Percentiles rank a stretch among this genome's conserved stretches.
phyloP scores from a whole-genome alignment of 768 basidiomycete genomes.

The Leccinum boreale region DNA sequence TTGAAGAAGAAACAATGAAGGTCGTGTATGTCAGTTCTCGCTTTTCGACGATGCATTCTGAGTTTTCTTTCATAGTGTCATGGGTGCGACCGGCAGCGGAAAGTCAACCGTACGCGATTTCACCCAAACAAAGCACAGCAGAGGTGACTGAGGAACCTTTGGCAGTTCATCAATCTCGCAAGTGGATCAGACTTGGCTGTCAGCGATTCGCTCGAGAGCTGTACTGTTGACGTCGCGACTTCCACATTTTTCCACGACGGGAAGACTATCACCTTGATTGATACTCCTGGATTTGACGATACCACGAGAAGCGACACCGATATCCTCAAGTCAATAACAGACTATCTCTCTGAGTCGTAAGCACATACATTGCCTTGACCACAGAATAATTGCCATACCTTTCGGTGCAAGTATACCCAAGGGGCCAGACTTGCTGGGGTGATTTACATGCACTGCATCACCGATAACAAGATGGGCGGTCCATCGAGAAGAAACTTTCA shows the following conservation, averaged over 20 bases:
- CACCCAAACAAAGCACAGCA: background rate
- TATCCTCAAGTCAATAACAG: slow-evolving; percentile 44
- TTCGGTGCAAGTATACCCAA: slow-evolving; percentile 24
- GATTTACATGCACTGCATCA: slow-evolving; percentile 52
- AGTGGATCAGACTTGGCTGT: slow-evolving; percentile 17
- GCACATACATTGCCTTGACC: background rate
- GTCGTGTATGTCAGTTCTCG: slow-evolving; percentile 15
- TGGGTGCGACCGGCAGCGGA: slow-evolving; percentile 24
- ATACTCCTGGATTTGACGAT: slow-evolving; percentile 63
- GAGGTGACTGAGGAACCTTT: background rate
- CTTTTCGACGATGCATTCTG: background rate
- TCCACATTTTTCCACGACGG: slow-evolving; percentile 43
- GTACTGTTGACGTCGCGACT: slow-evolving; percentile 27
- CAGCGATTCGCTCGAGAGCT: slow-evolving; percentile 26
- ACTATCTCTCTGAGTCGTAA: slow-evolving; percentile 25
- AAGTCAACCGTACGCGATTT: slow-evolving; percentile 20
- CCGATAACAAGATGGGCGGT: slow-evolving; percentile 47
- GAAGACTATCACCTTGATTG: slow-evolving; percentile 43
- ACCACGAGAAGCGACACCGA: slow-evolving; percentile 45
- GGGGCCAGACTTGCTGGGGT: slow-evolving; percentile 35
- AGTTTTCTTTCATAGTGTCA: slow-evolving; percentile 13
- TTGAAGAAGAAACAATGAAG: slow-evolving; percentile 11
- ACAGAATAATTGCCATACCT: background rate
- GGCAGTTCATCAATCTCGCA: slow-evolving; percentile 20
- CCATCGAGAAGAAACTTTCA: slow-evolving; percentile 47